Base-by-base conservation (phyloP, 2,329 filamentous ascomycete species). In the Penicillium psychrosexuale region DNA sequence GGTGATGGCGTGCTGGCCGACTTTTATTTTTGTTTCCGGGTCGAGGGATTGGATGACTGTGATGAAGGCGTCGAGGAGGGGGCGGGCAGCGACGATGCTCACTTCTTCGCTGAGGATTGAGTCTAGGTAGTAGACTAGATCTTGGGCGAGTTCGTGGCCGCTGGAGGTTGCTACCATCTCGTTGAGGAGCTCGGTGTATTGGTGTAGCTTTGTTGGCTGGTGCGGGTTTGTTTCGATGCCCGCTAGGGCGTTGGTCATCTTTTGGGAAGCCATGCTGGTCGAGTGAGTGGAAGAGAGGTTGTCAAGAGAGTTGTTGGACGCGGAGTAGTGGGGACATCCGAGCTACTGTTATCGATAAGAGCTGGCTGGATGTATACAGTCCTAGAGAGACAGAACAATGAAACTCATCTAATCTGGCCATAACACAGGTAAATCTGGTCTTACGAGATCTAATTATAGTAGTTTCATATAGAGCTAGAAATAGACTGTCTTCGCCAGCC, bases 1-100 rank as follows among this genome's bases (percentile, higher is more conserved):
- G 47, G 80, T 76, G 39, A 96, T 82, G n/a, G 90, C 83, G 69
- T 88, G 84, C 66, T 84, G 81, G 64, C 89, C 91, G 44, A 91
- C 88, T 61, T 86, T 83, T 65, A 96, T 88, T 75, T 87, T 88
- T 58, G 87, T 77, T 56, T 88, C 84, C 15, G 75, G 53, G 13
- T 69, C 64, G 53, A 76, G 70, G 62, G 84, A 81, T 36, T 80
- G 72, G 53, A 91, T 77, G 19, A 76, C 74, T 57, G 82, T 77
- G 63, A 96, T 87, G 68, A 95, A 90, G 53, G 78, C 76, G 52
- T 82, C 80, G 58, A 95, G 84, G 12, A 94, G 80, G 15, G 84
- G 81, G 6, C 90, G 84, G 5, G 88, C 85, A 30, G 86, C 81
- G n/a, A 94, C 88, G 63, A 93, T 86, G 65, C 89, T 88, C 51